Base-by-base conservation (phyloP, 441 rosid species). In the Gossypium davidsonii region DNA sequence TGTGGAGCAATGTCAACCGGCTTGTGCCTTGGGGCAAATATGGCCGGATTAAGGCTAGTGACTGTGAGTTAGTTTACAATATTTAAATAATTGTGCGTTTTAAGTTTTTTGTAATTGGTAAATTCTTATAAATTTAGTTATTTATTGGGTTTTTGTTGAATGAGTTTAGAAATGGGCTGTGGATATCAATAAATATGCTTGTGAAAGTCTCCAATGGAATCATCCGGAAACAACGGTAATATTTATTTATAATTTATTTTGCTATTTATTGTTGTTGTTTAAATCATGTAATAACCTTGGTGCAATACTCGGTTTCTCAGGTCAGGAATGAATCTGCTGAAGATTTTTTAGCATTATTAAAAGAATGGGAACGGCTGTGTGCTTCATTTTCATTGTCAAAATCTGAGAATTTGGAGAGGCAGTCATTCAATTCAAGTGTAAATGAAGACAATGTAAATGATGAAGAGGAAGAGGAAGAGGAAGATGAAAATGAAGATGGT, bases 1-100 rank as follows among this genome's bases (percentile, higher is more conserved):
- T 93, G 98, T 80, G 96, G 97, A 4, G 97, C 93, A 14, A 90
- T 93, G 96, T 91, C 98, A 0, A 93, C 93, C 0, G 97, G 98
- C 4, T 65, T 91, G 31, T 84, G 94, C 73, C 85, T 90, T 18
- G 96, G 98, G 20, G 90, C 95, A 44, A 79, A 85, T 9, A 23
- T 80, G 15, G 77, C 90, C 23, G 88, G 90, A 11, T 39, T 79
- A 6, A 81, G 86, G 37, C 94, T 93, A 51, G 82, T 83, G 34
- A 91, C 94, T 0, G 94, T 90, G 73, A 72, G 91, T 63, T 71
- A 6, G 8, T 4, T 17, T 9, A 7, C 26, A 15, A 15, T 17
- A 4, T 52, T 68, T 18, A 52, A 52, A 15, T 23, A 25, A 8
- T 25, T n/a, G 4, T 51, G 14, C n/a, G 6, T 67, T 26, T 26